Evolutionary conservation across 768 basidiomycete species (phyloP).

Genomic region (Mycena capillaripes): DNA sequence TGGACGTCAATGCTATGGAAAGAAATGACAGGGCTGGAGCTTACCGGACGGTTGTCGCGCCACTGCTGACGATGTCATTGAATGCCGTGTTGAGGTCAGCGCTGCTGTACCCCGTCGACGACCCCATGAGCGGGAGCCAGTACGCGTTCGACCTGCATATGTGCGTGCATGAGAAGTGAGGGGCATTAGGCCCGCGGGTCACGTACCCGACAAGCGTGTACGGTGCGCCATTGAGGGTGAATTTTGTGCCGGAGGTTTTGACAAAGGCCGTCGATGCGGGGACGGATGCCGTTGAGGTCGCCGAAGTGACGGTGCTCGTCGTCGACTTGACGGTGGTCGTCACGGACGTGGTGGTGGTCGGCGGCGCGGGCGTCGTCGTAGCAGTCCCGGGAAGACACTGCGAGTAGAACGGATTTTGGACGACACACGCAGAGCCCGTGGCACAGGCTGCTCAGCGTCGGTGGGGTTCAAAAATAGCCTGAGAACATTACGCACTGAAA

Average conservation of each 20-base stretch:
- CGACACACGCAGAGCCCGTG: not conserved
- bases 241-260: slow-evolving; percentile 56
- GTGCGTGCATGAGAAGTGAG: slow-evolving; percentile 37
- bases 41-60: slow-evolving; percentile 65
- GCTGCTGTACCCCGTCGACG: slow-evolving; percentile 56
- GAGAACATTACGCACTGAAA: slow-evolving; percentile 33
- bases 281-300: slow-evolving; percentile 36
- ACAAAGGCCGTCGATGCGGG: slow-evolving; percentile 46
- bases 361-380: not conserved
- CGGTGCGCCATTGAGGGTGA: slow-evolving; percentile 52
- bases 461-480: slow-evolving; percentile 42
- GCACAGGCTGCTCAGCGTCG: slow-evolving; percentile 13
- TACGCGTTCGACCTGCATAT: slow-evolving; percentile 70
- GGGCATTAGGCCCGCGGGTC: not conserved
- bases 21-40: slow-evolving; percentile 44
- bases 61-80: slow-evolving; percentile 62
- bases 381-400: slow-evolving; percentile 14
- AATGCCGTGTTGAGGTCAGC: slow-evolving; percentile 66
- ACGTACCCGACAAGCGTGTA: slow-evolving; percentile 57
- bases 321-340: slow-evolving; percentile 28
- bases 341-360: no score
- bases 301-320: slow-evolving; percentile 23
- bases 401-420: slow-evolving; percentile 23
- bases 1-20: no score
- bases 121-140: slow-evolving; percentile 69